Evolutionary conservation across 345 rosid genomes (phyloP).

Genomic region (Luvunga scandens): DNA sequence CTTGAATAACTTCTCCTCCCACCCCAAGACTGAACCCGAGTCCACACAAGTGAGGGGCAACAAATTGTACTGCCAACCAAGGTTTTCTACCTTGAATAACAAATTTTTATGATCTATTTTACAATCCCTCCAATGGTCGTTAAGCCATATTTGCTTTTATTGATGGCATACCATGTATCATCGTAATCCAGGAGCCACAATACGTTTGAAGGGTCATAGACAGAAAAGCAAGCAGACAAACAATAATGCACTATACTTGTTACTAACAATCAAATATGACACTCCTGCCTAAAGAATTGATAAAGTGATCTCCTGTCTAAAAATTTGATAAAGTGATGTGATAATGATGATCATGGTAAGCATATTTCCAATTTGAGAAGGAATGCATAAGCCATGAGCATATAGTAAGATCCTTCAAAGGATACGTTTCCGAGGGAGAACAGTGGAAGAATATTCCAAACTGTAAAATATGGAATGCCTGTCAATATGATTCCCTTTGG

Average conservation of each 20-base stretch:
- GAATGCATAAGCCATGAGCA: background rate
- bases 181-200: slow-evolving; percentile 1
- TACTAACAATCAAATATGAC: background rate
- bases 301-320: background rate
- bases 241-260: slow-evolving; percentile 5
- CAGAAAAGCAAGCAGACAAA: background rate
- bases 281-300: background rate
- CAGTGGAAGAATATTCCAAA: slow-evolving; percentile 33
- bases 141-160: background rate
- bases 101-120: background rate
- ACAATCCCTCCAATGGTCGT: background rate
- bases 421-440: slow-evolving; percentile 72
- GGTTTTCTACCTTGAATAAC: background rate
- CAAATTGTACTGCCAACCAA: no score
- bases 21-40: no score
- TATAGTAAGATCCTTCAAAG: slow-evolving; percentile 22
- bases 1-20: no score
- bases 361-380: background rate
- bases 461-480: slow-evolving; percentile 45
- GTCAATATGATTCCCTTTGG: slow-evolving; percentile 30
- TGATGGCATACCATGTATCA: background rate
- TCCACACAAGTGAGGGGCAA: no score
- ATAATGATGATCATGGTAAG: background rate
- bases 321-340: background rate
- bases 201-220: slow-evolving; percentile 2